A percentile compares a stretch with the other conserved stretches of the same genome.
Evolutionary conservation across 2,329 filamentous ascomycete species (phyloP).

Genomic region (Rhinocladiella similis): DNA sequence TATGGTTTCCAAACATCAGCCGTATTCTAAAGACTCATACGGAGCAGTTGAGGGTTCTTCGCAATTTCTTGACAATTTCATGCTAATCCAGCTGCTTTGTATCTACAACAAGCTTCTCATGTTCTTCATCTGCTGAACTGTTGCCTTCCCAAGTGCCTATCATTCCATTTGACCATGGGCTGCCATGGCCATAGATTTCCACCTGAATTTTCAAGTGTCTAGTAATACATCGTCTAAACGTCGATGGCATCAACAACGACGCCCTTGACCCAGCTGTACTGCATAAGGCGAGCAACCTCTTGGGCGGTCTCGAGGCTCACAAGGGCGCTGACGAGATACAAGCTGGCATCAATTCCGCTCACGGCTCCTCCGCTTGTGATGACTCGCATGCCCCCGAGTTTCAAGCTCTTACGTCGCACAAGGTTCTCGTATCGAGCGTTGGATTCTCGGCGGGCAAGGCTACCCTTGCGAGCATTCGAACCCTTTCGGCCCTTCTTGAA

Average conservation of each 20-base stretch:
- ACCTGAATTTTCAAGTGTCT: background rate
- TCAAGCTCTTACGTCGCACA: slow-evolving; percentile 73
- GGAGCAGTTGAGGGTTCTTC: too few species aligned
- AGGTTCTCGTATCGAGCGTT: slow-evolving; percentile 77
- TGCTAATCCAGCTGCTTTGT: background rate
- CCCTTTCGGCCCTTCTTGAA: slow-evolving; percentile 67
- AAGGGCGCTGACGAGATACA: slow-evolving; percentile 83
- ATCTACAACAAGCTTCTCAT: background rate
- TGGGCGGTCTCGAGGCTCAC: slow-evolving; percentile 74
- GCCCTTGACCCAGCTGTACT: slow-evolving; percentile 68
- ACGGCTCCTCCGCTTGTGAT: slow-evolving; percentile 78
- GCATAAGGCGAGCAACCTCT: slow-evolving; percentile 72
- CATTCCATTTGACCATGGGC: slow-evolving; percentile 4
- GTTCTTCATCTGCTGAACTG: too few species aligned
- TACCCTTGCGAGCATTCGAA: slow-evolving; percentile 71
- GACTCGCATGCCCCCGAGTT: slow-evolving; percentile 67
- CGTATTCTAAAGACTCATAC: too few species aligned
- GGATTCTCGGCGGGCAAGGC: slow-evolving; percentile 75
- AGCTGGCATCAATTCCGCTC: slow-evolving; percentile 76
- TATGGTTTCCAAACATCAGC: too few species aligned
- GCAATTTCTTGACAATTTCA: background rate
- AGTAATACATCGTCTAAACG: slow-evolving; percentile 21
- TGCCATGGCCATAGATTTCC: slow-evolving; percentile 6
- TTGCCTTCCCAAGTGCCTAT: background rate
- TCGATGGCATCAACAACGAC: slow-evolving; percentile 31